Percentiles rank a stretch among this genome's conserved stretches.
Evolutionary conservation across 1,284 basidiomycete species (phyloP).

Genomic region (Marasmius fiardii): DNA sequence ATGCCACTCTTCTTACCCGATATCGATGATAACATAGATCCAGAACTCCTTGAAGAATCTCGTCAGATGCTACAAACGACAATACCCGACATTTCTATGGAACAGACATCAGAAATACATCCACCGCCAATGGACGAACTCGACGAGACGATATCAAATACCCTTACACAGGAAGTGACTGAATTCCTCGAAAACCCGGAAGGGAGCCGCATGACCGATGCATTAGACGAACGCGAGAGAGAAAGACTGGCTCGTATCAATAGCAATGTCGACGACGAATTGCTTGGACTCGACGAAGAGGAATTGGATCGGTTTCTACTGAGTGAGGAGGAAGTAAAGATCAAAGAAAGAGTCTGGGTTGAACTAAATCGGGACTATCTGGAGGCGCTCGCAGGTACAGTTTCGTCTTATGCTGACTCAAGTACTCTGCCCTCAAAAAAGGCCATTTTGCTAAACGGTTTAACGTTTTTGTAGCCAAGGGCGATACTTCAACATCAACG

Average conservation of each 20-base stretch:
- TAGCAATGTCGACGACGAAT: slow-evolving; percentile 49
- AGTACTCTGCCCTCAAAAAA: slow-evolving; percentile 13
- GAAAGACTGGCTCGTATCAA: slow-evolving; percentile 49
- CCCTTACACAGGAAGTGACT: slow-evolving; percentile 63
- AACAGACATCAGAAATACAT: slow-evolving; percentile 10
- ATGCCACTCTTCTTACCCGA: slow-evolving; percentile 40
- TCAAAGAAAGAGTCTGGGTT: slow-evolving; percentile 96
- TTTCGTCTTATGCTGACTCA: not conserved
- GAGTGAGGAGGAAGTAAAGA: slow-evolving; percentile 80
- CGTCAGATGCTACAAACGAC: slow-evolving; percentile 7
- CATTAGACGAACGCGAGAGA: slow-evolving; percentile 62
- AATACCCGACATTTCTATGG: not conserved
- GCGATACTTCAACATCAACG: slow-evolving; percentile 52
- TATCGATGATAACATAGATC: slow-evolving; percentile 52
- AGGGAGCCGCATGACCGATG: slow-evolving; percentile 50
- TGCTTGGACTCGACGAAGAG: slow-evolving; percentile 86
- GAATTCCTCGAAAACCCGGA: slow-evolving; percentile 58
- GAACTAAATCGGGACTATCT: slow-evolving; percentile 94
- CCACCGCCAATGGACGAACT: slow-evolving; percentile 23
- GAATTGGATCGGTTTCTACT: slow-evolving; percentile 89
- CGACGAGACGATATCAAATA: slow-evolving; percentile 49
- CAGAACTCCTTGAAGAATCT: slow-evolving; percentile 42
- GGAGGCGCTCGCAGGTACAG: slow-evolving; percentile 81
- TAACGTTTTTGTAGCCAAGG: slow-evolving; percentile 53
- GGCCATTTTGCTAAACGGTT: slow-evolving; percentile 40